Evolutionary conservation across 805 yeast species (phyloP), one percentile per base, ranked within the genome.

Genomic region (Yarrowia sp.): DNA sequence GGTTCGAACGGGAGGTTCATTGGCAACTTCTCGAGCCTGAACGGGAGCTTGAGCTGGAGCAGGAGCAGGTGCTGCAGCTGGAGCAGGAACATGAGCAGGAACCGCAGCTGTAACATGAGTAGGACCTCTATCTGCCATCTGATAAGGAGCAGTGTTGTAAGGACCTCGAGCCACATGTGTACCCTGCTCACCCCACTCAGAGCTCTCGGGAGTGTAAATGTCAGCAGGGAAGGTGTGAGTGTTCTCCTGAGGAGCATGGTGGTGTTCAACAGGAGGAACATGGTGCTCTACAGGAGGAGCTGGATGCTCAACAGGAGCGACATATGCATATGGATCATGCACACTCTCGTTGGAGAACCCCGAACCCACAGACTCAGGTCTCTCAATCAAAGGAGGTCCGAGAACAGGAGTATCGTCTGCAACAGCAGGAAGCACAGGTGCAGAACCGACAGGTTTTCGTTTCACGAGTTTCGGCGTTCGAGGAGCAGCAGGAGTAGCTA

Each of bases 361-460:
- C 0, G 55, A 48, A 18, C 6, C 28, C 3, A 8, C 32, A 2
- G 53, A 47, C 11, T 6, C 39, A 10, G 53, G 53, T 7, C 53
- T 38, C 18, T 47, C 53, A 22, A 22, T 22, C 28, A 22, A 22
- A 22, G 28, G 28, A 22, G 28, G 28, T 5, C 28, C 11, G 8
- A 38, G 53, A 11, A 47, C 28, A 32, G 53, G 53, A 7, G 32
- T 47, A 4, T 45, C 51, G 15, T 47, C 39, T 3, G 38, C 28
- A 3, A 32, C 53, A 15, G 53, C 14, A 15, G 53, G 53, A 10
- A 47, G 53, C 5, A 32, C 39, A 1, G 53, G 53, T 5, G 53
- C 53, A 15, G 53, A 32, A 1, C 70, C 71, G 1, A 69, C 71
- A 1, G 71, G 71, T 57, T 69, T 69, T 45, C 71, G 55, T 32